Evolutionary conservation across 768 basidiomycete species (phyloP).

Genomic region (Suillus alpinus): DNA sequence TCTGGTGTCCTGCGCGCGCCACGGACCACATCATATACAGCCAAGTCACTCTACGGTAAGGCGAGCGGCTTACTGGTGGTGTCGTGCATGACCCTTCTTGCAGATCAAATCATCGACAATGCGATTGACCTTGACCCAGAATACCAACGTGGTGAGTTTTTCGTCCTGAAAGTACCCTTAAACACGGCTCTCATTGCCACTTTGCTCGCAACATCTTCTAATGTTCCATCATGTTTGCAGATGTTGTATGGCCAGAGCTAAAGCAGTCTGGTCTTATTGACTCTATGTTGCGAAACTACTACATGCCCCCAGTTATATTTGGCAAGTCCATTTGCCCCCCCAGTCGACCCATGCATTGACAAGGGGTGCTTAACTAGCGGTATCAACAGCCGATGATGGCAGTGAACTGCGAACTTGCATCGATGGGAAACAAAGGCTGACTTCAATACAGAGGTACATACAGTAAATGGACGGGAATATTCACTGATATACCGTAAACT

Average conservation of each 20-base stretch:
- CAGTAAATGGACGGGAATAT: background rate
- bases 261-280: conserved; percentile 65
- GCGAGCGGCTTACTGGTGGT: background rate
- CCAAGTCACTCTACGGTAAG: conserved; percentile 44
- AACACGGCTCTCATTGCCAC: background rate
- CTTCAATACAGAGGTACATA: conserved; percentile 56
- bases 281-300: conserved; percentile 61
- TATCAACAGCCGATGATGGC: conserved; percentile 37
- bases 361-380: conserved; percentile 29
- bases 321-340: conserved; percentile 34
- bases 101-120: conserved; percentile 48
- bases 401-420: conserved; percentile 52
- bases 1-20: conserved; percentile 34
- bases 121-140: conserved; percentile 59
- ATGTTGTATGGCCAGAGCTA: conserved; percentile 60
- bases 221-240: conserved; percentile 27
- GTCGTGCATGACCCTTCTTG: conserved; percentile 4
- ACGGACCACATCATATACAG: conserved; percentile 39
- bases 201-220: background rate
- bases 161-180: background rate
- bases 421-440: conserved; percentile 73
- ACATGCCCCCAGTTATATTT: conserved; percentile 67
- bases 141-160: conserved; percentile 55
- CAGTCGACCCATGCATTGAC: conserved; percentile 3
- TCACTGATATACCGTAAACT: background rate